Percentiles rank a stretch among this genome's conserved stretches.
Evolutionary conservation across 164 flowering plant genomes (phyloP).

Genomic region (Vitis cinerea): DNA sequence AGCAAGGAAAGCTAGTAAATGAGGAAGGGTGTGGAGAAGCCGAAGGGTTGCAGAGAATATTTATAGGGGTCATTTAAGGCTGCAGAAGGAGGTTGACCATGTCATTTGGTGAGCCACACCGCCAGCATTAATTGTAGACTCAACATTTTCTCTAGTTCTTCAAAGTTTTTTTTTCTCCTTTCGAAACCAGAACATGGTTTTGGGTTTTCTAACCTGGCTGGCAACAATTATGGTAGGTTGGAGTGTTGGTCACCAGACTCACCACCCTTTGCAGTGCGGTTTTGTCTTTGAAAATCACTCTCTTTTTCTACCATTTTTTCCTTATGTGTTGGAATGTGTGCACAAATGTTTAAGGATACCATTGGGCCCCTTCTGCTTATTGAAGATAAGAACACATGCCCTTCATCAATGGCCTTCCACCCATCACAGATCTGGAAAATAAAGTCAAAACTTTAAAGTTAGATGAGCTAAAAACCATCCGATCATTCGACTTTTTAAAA

Average conservation of each 20-base stretch:
- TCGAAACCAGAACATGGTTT: background rate
- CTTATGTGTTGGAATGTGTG: constrained; percentile 4
- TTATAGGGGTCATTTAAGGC: constrained; percentile 27
- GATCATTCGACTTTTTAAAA: constrained; percentile 13
- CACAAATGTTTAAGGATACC: background rate
- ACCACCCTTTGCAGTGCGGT: constrained; percentile 6
- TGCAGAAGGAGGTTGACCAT: constrained; percentile 27
- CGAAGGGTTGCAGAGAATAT: constrained; percentile 20
- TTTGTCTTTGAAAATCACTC: background rate
- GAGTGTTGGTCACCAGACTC: constrained; percentile 25
- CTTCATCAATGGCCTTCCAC: background rate
- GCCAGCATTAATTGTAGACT: constrained; percentile 43
- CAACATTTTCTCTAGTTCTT: background rate
- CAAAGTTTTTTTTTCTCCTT: background rate
- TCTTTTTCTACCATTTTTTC: background rate
- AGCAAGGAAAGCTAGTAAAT: constrained; percentile 8
- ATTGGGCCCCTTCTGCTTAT: background rate
- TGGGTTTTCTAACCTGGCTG: background rate
- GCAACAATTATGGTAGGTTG: constrained; percentile 19
- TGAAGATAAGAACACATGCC: background rate
- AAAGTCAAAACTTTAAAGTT: constrained; percentile 12
- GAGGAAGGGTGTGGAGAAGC: background rate
- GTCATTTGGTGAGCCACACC: constrained; percentile 42
- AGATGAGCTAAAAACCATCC: constrained; percentile 16
- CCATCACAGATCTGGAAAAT: background rate